Base-by-base conservation (phyloP, 192 early-diverging fungal genomes). In the Backusella macrospora region DNA sequence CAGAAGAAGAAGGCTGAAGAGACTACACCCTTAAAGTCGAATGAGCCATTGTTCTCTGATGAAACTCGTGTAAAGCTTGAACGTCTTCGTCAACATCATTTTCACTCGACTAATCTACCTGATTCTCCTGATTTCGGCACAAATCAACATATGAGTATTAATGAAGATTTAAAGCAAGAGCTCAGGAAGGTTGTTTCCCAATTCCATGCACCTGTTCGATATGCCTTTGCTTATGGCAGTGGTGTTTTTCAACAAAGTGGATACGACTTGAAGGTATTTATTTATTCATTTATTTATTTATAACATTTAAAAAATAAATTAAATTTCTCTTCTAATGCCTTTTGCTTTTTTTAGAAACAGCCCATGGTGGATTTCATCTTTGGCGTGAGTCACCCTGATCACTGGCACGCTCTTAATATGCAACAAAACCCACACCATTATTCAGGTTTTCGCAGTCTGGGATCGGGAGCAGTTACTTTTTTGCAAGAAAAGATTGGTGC, bases 351-450 rank as follows among this genome's bases (percentile, higher is more conserved):
- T 45, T 52, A 80, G 85, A 80, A 85, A 66, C 82, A 92, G 65
- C 94, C 96, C 0, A 95, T 98, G 94, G 87, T 99, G 0, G 98
- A 99, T 83, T 88, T 96, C 70, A 91, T 99, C 14, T 96, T 99
- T 85, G 98, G 90, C 14, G 98, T 99, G 18, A 90, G 91, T 6
- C 94, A 99, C 80, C 91, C 97, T 14, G 90, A 93, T 70, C 96
- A 97, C 78, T 99, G 98, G 98, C 98, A 99, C 72, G 93, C 93
- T 29, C 85, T 98, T 62, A 99, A 99, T 79, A 85, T 99, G 43
- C 86, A 92, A n/a, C 95, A 96, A 79, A 89, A 98, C 82, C 90
- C 90, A 18, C 78, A 88, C 43, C 97, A 99, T 77, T 99, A 99
- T 81, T 97, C 96, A n/a, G 74, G 90, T 34, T 73, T 96, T 73